Conservation (phyloP, 768 basidiomycete species). For the Mycena metata region DNA sequence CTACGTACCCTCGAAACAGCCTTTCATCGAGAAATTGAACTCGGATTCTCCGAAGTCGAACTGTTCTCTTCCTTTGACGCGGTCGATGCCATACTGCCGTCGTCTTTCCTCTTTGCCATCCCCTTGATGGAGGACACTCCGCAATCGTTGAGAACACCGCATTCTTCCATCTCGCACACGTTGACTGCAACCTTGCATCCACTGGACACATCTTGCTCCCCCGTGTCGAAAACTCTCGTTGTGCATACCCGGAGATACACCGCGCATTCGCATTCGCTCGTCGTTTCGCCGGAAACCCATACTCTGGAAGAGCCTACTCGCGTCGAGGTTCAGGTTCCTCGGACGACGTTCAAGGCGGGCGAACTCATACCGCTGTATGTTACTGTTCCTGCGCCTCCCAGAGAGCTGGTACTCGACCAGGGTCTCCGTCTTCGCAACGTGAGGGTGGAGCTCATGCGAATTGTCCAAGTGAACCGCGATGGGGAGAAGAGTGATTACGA, state of each 20-base stretch:
- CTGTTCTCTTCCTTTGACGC: conserved; percentile 62
- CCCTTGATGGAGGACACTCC: conserved; percentile 85
- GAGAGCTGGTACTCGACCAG: conserved; percentile 74
- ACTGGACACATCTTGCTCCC: conserved; percentile 50
- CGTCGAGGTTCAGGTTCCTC: conserved; percentile 78
- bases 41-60: conserved; percentile 68
- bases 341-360: conserved; percentile 76
- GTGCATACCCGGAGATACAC: conserved; percentile 85
- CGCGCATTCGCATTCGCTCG: conserved; percentile 70
- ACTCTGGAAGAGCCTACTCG: conserved; percentile 72
- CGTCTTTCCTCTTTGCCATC: conserved; percentile 84
- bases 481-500: conserved; percentile 53
- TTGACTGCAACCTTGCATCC: conserved; percentile 78
- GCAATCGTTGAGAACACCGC: conserved; percentile 82
- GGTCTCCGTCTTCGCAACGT: conserved; percentile 86
- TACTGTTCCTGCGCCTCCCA: conserved; percentile 81
- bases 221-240: conserved; percentile 67
- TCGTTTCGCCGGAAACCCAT: conserved; percentile 71
- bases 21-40: conserved; percentile 74
- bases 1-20: conserved; percentile 77
- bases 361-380: conserved; percentile 87
- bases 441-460: conserved; percentile 81
- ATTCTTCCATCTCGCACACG: conserved; percentile 79
- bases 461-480: conserved; percentile 67
- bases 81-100: conserved; percentile 60